phyloP scores from a whole-genome alignment of 1,284 basidiomycete genomes.

The Microbotryum silenes-acaulis region DNA sequence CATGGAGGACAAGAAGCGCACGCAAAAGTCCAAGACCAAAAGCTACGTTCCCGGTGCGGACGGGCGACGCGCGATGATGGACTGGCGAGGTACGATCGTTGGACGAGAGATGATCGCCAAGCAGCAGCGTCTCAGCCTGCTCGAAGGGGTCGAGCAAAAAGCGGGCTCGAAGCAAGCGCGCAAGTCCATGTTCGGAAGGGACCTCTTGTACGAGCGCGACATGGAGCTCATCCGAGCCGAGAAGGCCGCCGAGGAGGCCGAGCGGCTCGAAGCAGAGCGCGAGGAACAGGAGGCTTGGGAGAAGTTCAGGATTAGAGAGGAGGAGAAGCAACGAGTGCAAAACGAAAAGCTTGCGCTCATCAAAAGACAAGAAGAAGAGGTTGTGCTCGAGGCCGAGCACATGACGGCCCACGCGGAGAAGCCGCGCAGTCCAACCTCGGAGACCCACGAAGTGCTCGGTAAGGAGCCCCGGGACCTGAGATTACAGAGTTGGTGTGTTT shows the following conservation, averaged over 20 bases:
- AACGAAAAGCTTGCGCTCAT: constrained; percentile 3
- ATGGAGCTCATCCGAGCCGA: constrained; percentile 5
- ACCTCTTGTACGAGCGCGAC: constrained; percentile 28
- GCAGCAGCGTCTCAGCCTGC: not conserved
- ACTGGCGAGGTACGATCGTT: constrained; percentile 10
- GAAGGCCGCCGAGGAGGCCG: constrained; percentile 20
- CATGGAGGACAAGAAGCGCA: constrained; percentile 19
- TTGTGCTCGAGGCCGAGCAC: not conserved
- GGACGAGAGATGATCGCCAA: constrained; percentile 2
- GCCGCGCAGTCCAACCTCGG: no score
- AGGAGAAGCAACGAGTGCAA: constrained; percentile 3
- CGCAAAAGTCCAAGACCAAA: constrained; percentile 10
- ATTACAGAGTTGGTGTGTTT: no score
- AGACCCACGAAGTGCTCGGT: no score
- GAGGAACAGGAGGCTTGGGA: constrained; percentile 1
- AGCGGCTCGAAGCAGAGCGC: constrained; percentile 14
- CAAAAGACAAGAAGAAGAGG: constrained; percentile 8
- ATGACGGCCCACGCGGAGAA: no score
- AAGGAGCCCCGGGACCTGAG: no score
- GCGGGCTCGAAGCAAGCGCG: not conserved
- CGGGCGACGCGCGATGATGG: constrained; percentile 26
- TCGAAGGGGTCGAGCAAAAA: not conserved
- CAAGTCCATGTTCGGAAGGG: constrained; percentile 28
- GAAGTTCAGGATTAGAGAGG: not conserved
- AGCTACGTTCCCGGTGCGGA: constrained; percentile 24